phyloP scores from a whole-genome alignment of 768 basidiomycete genomes.

The Leccinum rimulosum region DNA sequence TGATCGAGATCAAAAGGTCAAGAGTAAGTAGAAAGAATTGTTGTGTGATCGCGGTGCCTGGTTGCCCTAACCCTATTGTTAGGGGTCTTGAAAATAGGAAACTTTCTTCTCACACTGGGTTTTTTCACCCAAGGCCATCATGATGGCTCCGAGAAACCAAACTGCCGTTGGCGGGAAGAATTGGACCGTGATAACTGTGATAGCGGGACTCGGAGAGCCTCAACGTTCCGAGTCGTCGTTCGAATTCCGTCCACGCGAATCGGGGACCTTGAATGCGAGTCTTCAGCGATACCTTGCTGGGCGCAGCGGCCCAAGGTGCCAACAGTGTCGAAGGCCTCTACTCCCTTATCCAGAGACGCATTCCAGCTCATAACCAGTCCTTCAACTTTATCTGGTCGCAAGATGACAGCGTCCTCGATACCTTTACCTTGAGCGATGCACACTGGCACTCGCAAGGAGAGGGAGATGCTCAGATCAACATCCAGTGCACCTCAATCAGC shows the following conservation, averaged over 20 bases:
- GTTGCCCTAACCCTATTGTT: too few species aligned
- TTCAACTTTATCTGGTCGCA: background rate
- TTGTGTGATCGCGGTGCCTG: too few species aligned
- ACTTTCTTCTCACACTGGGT: too few species aligned
- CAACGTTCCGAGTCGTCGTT: background rate
- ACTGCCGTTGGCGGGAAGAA: too few species aligned
- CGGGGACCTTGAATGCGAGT: background rate
- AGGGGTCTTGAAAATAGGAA: too few species aligned
- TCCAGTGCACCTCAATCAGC: slow-evolving; percentile 36
- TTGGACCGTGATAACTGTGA: background rate
- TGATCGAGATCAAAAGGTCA: too few species aligned
- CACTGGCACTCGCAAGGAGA: background rate
- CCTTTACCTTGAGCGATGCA: slow-evolving; percentile 11
- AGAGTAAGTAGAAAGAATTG: too few species aligned
- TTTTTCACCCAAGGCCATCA: too few species aligned
- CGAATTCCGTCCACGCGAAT: background rate
- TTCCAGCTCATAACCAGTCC: background rate
- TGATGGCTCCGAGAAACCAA: too few species aligned
- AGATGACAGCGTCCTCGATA: background rate
- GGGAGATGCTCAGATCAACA: slow-evolving; percentile 20
- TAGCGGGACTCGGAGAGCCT: background rate
- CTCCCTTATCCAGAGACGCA: background rate
- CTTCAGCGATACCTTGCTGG: background rate
- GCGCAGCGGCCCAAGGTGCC: background rate
- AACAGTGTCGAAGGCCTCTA: background rate